Base-by-base conservation (phyloP, 805 yeast genomes). In the Yarrowia porcina region DNA sequence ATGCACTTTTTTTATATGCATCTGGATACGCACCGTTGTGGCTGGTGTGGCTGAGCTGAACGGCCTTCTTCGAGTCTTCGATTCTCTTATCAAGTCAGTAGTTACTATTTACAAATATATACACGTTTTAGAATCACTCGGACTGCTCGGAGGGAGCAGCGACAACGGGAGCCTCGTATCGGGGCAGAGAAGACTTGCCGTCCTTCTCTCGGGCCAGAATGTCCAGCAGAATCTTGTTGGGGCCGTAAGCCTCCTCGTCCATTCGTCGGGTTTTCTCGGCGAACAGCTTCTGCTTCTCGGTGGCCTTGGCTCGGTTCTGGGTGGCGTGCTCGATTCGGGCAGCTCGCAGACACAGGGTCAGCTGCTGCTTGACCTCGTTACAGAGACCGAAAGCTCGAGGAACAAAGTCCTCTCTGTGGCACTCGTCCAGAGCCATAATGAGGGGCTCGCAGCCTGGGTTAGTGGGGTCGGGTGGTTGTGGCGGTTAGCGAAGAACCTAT, bases 401-500 rank as follows among this genome's bases (percentile, higher is more conserved):
- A 65, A 88, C 68, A 67, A 85, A 87, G 63, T 85, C 87, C 59
- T 66, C 68, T 62, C 80, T 80, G 70, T 92, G 97, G 72, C 99
- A 93, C 71, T 89, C 87, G 69, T 93, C 96, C 6, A 93, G 81
- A 0, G 96, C 97, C 65, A 87, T 86, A 73, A 94, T 90, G 41
- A 90, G 80, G 65, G 87, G 89, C 60, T 82, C 84, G 74, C 99
- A 93, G 18, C 88, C 88, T 81, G 64, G 21, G 64, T 63, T 64
- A 65, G 66, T 28, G 8, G 15, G 8, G 36, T 23, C 21, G n/a
- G n/a, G n/a, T n/a, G n/a, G n/a, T n/a, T n/a, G n/a, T n/a, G n/a
- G n/a, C n/a, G n/a, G n/a, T n/a, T n/a, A n/a, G n/a, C n/a, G n/a
- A n/a, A n/a, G n/a, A n/a, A n/a, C n/a, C n/a, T n/a, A n/a, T n/a